Evolutionary conservation across 306 rosid genomes (phyloP), one percentile per base, ranked within the genome.

Genomic region (Canavalia ensiformis): DNA sequence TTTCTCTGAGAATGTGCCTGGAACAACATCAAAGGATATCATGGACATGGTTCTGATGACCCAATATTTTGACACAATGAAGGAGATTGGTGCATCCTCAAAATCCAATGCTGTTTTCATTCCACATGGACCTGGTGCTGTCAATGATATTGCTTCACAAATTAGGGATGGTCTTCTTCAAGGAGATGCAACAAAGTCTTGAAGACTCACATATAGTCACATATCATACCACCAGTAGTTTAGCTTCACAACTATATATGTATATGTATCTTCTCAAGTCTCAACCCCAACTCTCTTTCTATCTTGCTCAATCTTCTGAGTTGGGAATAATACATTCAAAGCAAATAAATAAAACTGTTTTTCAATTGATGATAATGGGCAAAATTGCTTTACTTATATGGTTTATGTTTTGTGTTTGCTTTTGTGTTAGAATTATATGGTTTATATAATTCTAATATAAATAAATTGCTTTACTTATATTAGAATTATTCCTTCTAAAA

Each of bases 21-120:
- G 97, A 65, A 93, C 94, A 45, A 66, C 94, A 0, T 86, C 97
- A 13, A 93, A 87, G 91, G 96, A 93, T 85, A 91, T 93, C 73
- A 91, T 93, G 96, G 97, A 93, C 89, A 93, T 93, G 97, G 96
- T 93, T 68, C 90, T 93, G 29, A 94, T 91, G 76, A 91, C 96
- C 8, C 97, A 93, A 69, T 93, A 91, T 52, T 93, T 93, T 73
- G 96, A 93, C 87, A 93, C 97, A 82, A 88, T 93, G 97, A 93
- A 93, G 84, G 96, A 93, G 55, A 93, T 93, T 29, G 97, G 97
- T 64, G 94, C 97, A 45, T n/a, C 92, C 77, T 87, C 96, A 0
- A 93, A 91, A 72, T 86, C 96, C 35, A 88, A 89, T 68, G 84
- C 95, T 11, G 95, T 92, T 72, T 92, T 92, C 62, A 89, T 92